These are phyloP conservation scores for Melastoma candidum DNA, from an alignment of 441 rosid species.

Conservation along the genomic window DNA sequence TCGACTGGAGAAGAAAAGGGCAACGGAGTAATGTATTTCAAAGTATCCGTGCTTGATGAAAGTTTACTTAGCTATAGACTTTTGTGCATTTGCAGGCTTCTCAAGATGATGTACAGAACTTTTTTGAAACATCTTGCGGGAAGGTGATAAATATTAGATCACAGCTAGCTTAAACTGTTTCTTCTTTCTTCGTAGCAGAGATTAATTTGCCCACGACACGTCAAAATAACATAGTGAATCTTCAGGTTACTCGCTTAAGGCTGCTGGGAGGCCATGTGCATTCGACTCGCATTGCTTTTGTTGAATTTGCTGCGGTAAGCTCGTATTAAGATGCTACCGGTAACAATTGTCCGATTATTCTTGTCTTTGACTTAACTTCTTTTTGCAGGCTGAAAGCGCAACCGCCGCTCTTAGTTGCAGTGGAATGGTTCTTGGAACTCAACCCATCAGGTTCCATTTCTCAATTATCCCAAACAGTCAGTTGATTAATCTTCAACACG, in stretches of 20 bases:
- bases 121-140: slow-evolving; percentile 55
- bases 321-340: slow-evolving; percentile 2
- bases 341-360: neutral
- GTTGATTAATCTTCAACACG: no score
- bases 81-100: slow-evolving; percentile 31
- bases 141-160: slow-evolving; percentile 31
- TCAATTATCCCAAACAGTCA: no score
- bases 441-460: no score
- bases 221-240: slow-evolving; percentile 4
- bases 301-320: slow-evolving; percentile 58
- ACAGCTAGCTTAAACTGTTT: neutral
- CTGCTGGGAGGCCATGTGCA: slow-evolving; percentile 59
- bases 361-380: neutral
- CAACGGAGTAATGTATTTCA: neutral
- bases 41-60: neutral
- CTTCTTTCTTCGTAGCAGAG: neutral
- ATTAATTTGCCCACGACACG: neutral
- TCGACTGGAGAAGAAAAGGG: neutral
- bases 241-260: slow-evolving; percentile 62
- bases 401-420: slow-evolving; percentile 53
- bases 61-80: neutral
- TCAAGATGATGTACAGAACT: slow-evolving; percentile 52
- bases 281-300: slow-evolving; percentile 62
- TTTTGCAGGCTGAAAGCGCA: slow-evolving; percentile 59
- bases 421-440: slow-evolving; percentile 7